Percentiles rank a stretch among this genome's conserved stretches.
Evolutionary conservation across 805 yeast genomes (phyloP).

Genomic region (Crinitomyces ghanaensis): DNA sequence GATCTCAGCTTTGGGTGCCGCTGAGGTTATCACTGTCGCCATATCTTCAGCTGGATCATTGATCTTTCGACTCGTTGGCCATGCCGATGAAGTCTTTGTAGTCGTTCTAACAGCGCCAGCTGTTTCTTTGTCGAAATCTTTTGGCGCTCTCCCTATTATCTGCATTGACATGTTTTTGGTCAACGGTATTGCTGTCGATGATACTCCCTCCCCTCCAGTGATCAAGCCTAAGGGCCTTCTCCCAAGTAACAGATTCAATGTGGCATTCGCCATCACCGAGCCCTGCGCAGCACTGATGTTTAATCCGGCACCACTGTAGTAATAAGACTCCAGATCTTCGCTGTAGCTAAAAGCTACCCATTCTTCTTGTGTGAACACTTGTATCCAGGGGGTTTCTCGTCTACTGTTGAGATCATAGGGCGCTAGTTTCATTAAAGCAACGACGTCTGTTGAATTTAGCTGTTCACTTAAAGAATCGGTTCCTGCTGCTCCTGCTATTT

Average conservation of each 20-base stretch:
- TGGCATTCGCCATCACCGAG: conserved; percentile 36
- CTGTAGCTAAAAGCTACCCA: conserved; percentile 33
- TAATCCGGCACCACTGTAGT: conserved; percentile 43
- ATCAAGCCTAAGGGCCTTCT: too few relatives aligned
- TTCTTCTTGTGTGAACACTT: conserved; percentile 40
- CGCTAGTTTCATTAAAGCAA: conserved; percentile 33
- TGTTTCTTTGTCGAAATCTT: too few relatives aligned
- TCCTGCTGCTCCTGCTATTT: too few relatives aligned
- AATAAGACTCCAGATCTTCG: conserved; percentile 30
- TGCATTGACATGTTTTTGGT: too few relatives aligned
- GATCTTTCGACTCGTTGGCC: too few relatives aligned
- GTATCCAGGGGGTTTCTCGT: conserved; percentile 33
- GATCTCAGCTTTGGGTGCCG: conserved; percentile 18
- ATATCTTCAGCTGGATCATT: conserved; percentile 27
- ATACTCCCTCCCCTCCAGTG: too few relatives aligned
- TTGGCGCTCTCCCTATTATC: too few relatives aligned
- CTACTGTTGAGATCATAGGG: conserved; percentile 40
- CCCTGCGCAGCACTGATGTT: conserved; percentile 32
- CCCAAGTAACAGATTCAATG: conserved; percentile 34
- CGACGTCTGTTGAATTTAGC: conserved; percentile 32
- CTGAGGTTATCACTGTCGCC: too few relatives aligned
- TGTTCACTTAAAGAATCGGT: conserved; percentile 28
- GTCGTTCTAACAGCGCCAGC: too few relatives aligned
- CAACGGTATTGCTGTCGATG: too few relatives aligned
- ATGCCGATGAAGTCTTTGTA: too few relatives aligned